These are phyloP conservation scores for Rutstroemia sydowiana DNA, from an alignment of 2,329 filamentous ascomycete genomes.

Conservation along the genomic window DNA sequence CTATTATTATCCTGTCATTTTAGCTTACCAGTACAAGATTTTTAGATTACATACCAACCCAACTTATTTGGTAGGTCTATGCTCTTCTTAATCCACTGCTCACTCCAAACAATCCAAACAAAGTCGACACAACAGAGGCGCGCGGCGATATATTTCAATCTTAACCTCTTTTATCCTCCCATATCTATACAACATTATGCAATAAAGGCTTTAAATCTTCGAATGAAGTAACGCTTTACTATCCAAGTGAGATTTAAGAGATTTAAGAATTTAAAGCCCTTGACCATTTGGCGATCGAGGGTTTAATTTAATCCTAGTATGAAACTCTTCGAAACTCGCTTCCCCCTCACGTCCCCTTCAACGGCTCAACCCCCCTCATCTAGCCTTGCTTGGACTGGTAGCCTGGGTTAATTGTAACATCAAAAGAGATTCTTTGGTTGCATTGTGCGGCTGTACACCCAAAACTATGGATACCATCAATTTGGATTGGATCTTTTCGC, in stretches of 20 bases:
- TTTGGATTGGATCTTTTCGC: no score
- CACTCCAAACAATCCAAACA: slow-evolving; percentile 6
- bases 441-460: not conserved
- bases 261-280: not conserved
- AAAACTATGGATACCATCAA: no score
- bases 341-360: slow-evolving; percentile 1
- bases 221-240: no score
- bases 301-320: slow-evolving; percentile 2
- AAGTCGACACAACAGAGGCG: slow-evolving; percentile 3
- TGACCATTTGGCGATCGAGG: not conserved
- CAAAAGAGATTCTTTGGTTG: slow-evolving; percentile 11
- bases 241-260: no score
- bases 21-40: not conserved
- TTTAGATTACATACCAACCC: not conserved
- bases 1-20: slow-evolving; percentile 9
- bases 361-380: no score
- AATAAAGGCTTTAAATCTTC: not conserved
- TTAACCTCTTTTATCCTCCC: slow-evolving; percentile 4
- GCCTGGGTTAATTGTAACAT: slow-evolving; percentile 6
- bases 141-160: slow-evolving; percentile 9
- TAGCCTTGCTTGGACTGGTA: not conserved
- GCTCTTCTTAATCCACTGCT: not conserved
- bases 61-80: no score
- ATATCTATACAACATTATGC: slow-evolving; percentile 5
- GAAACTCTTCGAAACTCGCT: slow-evolving; percentile 12